These are phyloP conservation scores for Fragaria nilgerrensis DNA, from an alignment of 306 rosid species.

Conservation along the genomic window DNA sequence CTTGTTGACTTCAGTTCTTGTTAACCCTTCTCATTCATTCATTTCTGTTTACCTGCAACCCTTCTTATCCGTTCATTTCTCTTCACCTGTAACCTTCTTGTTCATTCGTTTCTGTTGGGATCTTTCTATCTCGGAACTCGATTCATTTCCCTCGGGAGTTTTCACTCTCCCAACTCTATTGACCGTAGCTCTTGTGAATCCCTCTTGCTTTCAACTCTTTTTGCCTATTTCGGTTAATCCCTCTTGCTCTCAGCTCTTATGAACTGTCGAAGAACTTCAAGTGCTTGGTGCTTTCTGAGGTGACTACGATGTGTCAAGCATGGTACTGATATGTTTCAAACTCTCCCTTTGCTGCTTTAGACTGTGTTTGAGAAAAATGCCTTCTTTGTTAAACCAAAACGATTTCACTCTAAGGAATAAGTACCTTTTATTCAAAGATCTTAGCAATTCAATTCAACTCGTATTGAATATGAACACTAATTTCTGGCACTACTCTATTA, in stretches of 20 bases:
- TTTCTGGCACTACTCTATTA: neutral
- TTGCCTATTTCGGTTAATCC: neutral
- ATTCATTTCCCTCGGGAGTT: neutral
- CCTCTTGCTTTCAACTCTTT: neutral
- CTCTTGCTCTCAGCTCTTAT: no score
- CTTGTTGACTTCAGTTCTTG: neutral
- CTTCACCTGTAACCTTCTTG: neutral
- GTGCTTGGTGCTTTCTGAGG: neutral
- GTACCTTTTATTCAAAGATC: neutral
- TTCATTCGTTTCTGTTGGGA: neutral
- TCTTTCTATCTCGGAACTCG: neutral
- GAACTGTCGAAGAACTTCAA: neutral
- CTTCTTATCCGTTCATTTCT: neutral
- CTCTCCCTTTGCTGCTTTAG: neutral
- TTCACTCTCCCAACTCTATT: neutral
- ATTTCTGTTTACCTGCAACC: neutral
- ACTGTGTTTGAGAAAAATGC: neutral
- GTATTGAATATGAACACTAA: conserved; percentile 5
- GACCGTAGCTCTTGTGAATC: neutral
- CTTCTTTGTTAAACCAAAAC: neutral
- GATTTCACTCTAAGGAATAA: neutral
- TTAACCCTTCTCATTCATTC: neutral
- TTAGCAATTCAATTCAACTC: conserved; percentile 6
- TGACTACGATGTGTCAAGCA: neutral
- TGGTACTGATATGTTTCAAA: neutral